Percentiles rank a stretch among this genome's conserved stretches.
Conservation (phyloP, 192 early-diverging fungal species). For the Entomortierella chlamydospora region DNA sequence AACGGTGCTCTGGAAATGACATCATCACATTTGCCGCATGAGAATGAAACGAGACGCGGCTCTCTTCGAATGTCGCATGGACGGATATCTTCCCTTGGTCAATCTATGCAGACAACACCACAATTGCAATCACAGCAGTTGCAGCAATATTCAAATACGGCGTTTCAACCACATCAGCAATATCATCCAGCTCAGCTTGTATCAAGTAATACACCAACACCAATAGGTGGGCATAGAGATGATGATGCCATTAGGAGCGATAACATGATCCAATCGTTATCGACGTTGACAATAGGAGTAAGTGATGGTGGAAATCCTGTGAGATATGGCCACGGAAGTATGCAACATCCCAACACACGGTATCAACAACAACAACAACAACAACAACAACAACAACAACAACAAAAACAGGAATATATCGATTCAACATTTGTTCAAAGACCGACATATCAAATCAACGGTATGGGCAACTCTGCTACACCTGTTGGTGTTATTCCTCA, state of each 20-base stretch:
- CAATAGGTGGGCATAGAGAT: constrained; percentile 15
- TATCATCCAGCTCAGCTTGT: constrained; percentile 9
- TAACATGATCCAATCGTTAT: not conserved
- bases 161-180: not conserved
- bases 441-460: not conserved
- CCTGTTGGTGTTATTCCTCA: not conserved
- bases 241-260: not conserved
- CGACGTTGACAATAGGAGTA: not conserved
- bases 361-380: constrained; percentile 21
- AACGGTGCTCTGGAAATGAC: constrained; percentile 10
- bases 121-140: not conserved
- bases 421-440: not conserved
- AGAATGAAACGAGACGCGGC: not conserved
- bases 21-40: not conserved
- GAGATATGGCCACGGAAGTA: not conserved
- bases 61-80: constrained; percentile 15
- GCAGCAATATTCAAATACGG: not conserved
- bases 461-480: not conserved
- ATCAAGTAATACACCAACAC: constrained; percentile 15
- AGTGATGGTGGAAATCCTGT: not conserved
- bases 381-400: constrained; percentile 16
- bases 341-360: not conserved
- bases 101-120: not conserved
- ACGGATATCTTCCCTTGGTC: constrained; percentile 1
- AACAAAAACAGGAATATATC: constrained; percentile 2